Evolutionary conservation across 345 rosid genomes (phyloP).

Genomic region (Aquilaria sinensis): DNA sequence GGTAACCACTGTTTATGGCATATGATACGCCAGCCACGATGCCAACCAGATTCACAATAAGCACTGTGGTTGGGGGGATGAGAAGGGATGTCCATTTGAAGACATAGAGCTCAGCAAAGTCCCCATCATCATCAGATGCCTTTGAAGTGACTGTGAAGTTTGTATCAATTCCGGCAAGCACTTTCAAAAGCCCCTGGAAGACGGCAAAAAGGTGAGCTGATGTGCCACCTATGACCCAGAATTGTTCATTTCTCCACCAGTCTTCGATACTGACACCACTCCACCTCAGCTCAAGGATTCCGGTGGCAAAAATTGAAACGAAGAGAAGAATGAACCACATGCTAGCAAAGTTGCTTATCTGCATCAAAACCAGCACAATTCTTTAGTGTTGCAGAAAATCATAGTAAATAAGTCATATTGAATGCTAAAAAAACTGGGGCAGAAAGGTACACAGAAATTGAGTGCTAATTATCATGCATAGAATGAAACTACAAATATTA

Average conservation of each 20-base stretch:
- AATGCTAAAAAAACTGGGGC: not conserved
- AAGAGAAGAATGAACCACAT: conserved; percentile 98
- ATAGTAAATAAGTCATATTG: not conserved
- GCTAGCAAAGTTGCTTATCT: conserved; percentile 98
- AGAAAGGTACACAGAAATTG: not conserved
- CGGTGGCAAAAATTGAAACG: conserved; percentile 75
- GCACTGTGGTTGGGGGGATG: conserved; percentile 94
- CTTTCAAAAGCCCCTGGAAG: conserved; percentile 95
- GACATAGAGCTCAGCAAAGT: conserved; percentile 88
- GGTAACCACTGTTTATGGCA: conserved; percentile 97
- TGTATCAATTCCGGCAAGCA: conserved; percentile 96
- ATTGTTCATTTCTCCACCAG: conserved; percentile 99
- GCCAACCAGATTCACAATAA: conserved; percentile 81
- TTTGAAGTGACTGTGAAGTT: conserved; percentile 97
- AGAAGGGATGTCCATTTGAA: conserved; percentile 99
- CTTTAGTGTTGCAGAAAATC: not conserved
- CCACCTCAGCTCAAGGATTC: conserved; percentile 95
- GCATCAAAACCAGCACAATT: conserved; percentile 19
- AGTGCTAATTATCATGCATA: not conserved
- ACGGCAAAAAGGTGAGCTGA: conserved; percentile 98
- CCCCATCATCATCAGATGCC: conserved; percentile 94
- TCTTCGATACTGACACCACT: conserved; percentile 93
- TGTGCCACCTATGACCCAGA: conserved; percentile 99
- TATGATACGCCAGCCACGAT: conserved; percentile 98
- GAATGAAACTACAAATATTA: conserved; percentile 11